Percentiles rank a stretch among this genome's conserved stretches.
phyloP scores from a whole-genome alignment of 768 basidiomycete species.

The Hypholoma sublateritium region DNA sequence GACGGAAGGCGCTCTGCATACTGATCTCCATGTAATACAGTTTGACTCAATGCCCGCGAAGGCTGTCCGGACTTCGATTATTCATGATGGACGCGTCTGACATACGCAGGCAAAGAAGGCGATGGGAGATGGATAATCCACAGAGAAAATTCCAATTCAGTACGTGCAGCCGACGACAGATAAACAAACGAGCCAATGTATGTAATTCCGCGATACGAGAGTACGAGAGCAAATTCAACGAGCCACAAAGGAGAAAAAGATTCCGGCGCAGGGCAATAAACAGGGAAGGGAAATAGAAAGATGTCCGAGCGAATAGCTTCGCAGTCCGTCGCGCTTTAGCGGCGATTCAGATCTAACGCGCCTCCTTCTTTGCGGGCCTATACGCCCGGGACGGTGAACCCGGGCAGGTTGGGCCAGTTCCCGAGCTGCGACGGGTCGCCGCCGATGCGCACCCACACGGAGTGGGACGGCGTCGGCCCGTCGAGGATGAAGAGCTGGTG shows the following conservation, averaged over 20 bases:
- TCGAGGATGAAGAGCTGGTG: conserved; percentile 76
- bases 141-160: too few relatives aligned
- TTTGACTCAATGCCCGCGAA: too few relatives aligned
- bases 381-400: conserved; percentile 67
- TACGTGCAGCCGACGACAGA: too few relatives aligned
- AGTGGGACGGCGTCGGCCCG: conserved; percentile 76
- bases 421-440: conserved; percentile 71
- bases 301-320: neutral
- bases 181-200: too few relatives aligned
- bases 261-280: neutral
- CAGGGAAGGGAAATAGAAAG: neutral
- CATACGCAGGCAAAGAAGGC: too few relatives aligned
- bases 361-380: conserved; percentile 3
- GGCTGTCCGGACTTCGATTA: too few relatives aligned
- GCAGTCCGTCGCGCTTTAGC: neutral
- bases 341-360: neutral
- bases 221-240: too few relatives aligned
- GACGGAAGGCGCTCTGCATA: too few relatives aligned
- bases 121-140: neutral
- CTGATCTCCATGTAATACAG: too few relatives aligned
- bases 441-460: conserved; percentile 75
- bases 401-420: conserved; percentile 71
- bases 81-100: too few relatives aligned
- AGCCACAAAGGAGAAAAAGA: too few relatives aligned
- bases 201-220: too few relatives aligned